These are phyloP conservation scores for Nissolia schottii DNA, from an alignment of 306 rosid species.

Conservation along the genomic window DNA sequence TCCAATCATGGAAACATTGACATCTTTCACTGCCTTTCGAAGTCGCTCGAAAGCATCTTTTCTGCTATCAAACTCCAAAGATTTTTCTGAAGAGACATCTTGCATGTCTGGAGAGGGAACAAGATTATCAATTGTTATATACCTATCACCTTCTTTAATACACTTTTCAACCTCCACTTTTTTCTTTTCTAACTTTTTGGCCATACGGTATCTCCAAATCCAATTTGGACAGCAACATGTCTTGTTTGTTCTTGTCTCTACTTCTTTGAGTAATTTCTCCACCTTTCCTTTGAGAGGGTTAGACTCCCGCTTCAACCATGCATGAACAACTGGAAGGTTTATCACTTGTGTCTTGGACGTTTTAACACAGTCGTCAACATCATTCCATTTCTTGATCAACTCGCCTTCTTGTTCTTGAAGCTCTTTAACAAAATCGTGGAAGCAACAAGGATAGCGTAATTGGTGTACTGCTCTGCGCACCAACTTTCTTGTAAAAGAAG, in stretches of 20 bases:
- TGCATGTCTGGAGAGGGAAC: not conserved
- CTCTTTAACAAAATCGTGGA: not conserved
- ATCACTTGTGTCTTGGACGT: not conserved
- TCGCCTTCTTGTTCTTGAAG: not conserved
- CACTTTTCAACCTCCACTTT: not conserved
- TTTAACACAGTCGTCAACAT: not conserved
- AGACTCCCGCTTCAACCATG: not conserved
- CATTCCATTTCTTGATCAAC: not conserved
- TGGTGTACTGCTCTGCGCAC: not conserved
- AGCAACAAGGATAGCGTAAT: not conserved
- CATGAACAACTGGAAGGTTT: not conserved
- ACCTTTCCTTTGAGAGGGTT: not conserved
- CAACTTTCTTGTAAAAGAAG: not conserved
- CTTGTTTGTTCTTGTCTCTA: not conserved
- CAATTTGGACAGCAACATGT: conserved; percentile 4
- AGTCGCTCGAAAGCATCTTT: not conserved
- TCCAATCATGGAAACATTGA: not conserved
- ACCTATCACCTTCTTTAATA: not conserved
- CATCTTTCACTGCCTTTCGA: not conserved
- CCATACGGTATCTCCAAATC: not conserved
- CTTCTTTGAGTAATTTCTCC: not conserved
- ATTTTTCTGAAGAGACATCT: not conserved
- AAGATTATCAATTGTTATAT: not conserved
- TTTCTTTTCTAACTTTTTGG: not conserved
- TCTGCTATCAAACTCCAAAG: not conserved